Evolutionary conservation across 2,329 filamentous ascomycete species (phyloP).

Genomic region (Pezizomycotina sp.): DNA sequence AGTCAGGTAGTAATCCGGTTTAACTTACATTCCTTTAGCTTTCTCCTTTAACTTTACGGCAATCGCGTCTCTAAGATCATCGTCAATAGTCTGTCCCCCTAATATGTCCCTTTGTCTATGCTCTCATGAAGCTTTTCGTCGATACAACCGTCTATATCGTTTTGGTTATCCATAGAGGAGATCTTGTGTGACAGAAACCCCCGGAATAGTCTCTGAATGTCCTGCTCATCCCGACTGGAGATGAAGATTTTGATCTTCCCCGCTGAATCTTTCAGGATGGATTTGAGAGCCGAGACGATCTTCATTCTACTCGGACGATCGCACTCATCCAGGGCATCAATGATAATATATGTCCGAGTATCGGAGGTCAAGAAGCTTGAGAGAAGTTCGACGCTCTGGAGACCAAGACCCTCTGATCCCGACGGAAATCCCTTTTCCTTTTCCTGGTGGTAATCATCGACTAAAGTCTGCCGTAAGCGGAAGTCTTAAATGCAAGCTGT

Average conservation of each 20-base stretch:
- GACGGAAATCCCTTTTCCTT: too few relatives aligned
- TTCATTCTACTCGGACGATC: conserved; percentile 21
- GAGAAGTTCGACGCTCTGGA: too few relatives aligned
- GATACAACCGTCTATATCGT: too few relatives aligned
- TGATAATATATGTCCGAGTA: conserved; percentile 26
- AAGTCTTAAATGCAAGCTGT: conserved; percentile 16
- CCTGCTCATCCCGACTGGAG: conserved; percentile 4
- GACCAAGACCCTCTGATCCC: too few relatives aligned
- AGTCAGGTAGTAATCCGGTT: too few relatives aligned
- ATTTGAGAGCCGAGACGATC: conserved; percentile 24
- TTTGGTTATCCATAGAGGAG: too few relatives aligned
- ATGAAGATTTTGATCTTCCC: conserved; percentile 28
- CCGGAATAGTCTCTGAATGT: too few relatives aligned
- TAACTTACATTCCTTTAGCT: conserved; percentile 15
- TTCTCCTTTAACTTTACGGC: conserved; percentile 1
- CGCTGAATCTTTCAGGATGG: conserved; percentile 20
- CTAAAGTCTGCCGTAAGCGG: too few relatives aligned
- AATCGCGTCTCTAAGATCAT: conserved; percentile 4
- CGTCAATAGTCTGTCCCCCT: conserved; percentile 2
- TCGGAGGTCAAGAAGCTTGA: conserved; percentile 25
- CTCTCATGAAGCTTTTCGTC: too few relatives aligned
- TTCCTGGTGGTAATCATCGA: too few relatives aligned
- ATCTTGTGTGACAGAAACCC: too few relatives aligned
- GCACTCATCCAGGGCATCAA: conserved; percentile 30
- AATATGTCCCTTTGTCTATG: too few relatives aligned